Evolutionary conservation across 768 basidiomycete species (phyloP), one percentile per base, ranked within the genome.

Genomic region (Postia placenta): DNA sequence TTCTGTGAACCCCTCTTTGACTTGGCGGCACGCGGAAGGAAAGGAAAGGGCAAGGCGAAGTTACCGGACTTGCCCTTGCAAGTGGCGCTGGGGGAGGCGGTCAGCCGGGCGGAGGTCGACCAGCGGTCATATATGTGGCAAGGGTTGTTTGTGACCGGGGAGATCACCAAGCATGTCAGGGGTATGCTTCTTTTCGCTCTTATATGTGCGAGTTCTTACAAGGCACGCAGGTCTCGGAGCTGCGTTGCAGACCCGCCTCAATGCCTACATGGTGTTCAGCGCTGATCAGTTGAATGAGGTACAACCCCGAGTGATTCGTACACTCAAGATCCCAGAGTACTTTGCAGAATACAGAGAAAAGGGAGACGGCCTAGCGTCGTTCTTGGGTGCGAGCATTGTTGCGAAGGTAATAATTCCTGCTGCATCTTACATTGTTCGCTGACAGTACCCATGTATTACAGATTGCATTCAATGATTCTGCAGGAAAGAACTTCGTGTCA

Each of bases 1-100:
- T 88, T 93, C 67, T 92, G 89, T 63, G 93, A 95, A 64, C 90
- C 92, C 5, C 72, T 96, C 23, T 93, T 92, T 55, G 84, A 92
- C 60, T 66, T 68, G 11, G 50, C 52, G 26, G 57, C 50, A n/a
- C 15, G 37, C 30, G 33, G 36, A 14, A 33, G 44, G 22, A 52
- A 53, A 2, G 37, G 45, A 33, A 44, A 43, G 25, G 52, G 47
- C 42, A 41, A 14, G 27, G 59, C 50, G 22, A 40, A 41, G 19
- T 35, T 46, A 45, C 60, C 15, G 63, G 62, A 50, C 47, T 56
- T 40, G 56, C 52, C 30, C 56, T 60, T 92, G 48, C 87, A 86
- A 55, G 81, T 85, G 20, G 81, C 78, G 2, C 79, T 85, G 6
- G 85, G 80, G 5, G 71, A 75, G 53, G 76, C 83, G 0, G 80